These are phyloP conservation scores for Fusarium sp. DNA, from an alignment of 2,329 filamentous ascomycete genomes.

Conservation along the genomic window DNA sequence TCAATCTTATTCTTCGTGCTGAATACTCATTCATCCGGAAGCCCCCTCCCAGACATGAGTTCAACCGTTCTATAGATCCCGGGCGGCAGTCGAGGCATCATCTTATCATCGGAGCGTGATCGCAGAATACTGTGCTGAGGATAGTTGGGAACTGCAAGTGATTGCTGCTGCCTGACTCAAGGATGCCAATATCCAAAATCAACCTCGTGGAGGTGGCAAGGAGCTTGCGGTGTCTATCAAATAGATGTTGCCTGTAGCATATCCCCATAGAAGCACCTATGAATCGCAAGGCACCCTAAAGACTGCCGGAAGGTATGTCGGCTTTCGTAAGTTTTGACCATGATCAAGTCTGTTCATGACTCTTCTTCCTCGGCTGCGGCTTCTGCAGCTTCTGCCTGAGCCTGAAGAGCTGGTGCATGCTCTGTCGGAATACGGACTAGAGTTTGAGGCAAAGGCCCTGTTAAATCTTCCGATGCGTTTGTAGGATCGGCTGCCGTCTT, in stretches of 20 bases:
- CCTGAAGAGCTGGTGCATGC: constrained; percentile 73
- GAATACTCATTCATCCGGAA: background rate
- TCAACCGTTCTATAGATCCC: background rate
- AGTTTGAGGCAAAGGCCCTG: constrained; percentile 76
- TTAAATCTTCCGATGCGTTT: constrained; percentile 53
- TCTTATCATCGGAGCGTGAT: background rate
- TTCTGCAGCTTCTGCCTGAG: constrained; percentile 64
- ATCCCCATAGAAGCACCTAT: background rate
- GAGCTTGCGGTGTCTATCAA: background rate
- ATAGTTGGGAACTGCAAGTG: background rate
- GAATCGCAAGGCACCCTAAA: background rate
- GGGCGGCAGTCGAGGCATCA: background rate
- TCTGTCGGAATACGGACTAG: constrained; percentile 87
- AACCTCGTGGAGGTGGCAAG: background rate
- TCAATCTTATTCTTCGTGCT: background rate
- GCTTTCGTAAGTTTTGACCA: background rate
- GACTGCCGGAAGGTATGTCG: too few species aligned
- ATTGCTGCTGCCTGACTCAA: background rate
- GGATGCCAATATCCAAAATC: background rate
- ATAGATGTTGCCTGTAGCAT: background rate
- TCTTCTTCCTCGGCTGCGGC: constrained; percentile 55
- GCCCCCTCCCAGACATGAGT: background rate
- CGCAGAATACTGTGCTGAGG: background rate
- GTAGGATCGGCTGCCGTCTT: constrained; percentile 60
- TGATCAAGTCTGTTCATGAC: constrained; percentile 14